Percentiles rank a stretch among this genome's conserved stretches.
phyloP scores from a whole-genome alignment of 2,329 filamentous ascomycete species.

The Stagonosporopsis cucurbitacearum region DNA sequence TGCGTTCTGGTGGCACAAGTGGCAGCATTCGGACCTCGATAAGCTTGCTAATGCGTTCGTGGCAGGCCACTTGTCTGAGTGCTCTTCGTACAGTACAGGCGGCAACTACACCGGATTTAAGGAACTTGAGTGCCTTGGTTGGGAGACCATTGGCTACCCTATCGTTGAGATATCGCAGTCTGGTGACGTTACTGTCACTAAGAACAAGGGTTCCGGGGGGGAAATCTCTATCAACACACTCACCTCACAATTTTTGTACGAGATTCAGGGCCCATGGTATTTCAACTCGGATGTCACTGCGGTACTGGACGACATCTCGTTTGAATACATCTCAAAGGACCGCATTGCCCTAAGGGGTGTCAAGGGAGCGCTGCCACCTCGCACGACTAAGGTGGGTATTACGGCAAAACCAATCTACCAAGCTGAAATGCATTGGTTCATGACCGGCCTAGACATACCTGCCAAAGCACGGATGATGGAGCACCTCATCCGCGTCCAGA shows the following conservation, averaged over 20 bases:
- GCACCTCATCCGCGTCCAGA: constrained; percentile 39
- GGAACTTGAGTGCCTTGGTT: constrained; percentile 37
- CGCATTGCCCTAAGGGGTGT: constrained; percentile 58
- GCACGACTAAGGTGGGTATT: constrained; percentile 53
- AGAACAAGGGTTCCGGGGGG: constrained; percentile 44
- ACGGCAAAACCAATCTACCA: constrained; percentile 55
- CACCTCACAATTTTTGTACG: constrained; percentile 59
- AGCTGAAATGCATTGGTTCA: constrained; percentile 55
- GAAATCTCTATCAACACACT: constrained; percentile 58
- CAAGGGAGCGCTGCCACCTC: constrained; percentile 45
- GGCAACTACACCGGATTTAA: constrained; percentile 56
- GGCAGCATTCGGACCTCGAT: constrained; percentile 48
- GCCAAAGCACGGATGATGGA: constrained; percentile 56
- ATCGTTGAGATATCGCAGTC: constrained; percentile 40
- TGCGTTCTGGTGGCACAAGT: constrained; percentile 55
- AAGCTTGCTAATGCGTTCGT: constrained; percentile 54
- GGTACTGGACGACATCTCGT: constrained; percentile 57
- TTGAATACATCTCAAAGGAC: constrained; percentile 59
- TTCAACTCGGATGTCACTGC: constrained; percentile 65
- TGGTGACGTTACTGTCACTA: constrained; percentile 37
- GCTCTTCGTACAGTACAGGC: constrained; percentile 52
- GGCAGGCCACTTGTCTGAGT: constrained; percentile 55
- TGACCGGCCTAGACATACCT: constrained; percentile 53
- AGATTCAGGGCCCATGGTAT: constrained; percentile 56
- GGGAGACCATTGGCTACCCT: constrained; percentile 43